These are phyloP conservation scores for Xylariaceae sp. DNA, from an alignment of 2,329 filamentous ascomycete genomes.

Conservation along the genomic window DNA sequence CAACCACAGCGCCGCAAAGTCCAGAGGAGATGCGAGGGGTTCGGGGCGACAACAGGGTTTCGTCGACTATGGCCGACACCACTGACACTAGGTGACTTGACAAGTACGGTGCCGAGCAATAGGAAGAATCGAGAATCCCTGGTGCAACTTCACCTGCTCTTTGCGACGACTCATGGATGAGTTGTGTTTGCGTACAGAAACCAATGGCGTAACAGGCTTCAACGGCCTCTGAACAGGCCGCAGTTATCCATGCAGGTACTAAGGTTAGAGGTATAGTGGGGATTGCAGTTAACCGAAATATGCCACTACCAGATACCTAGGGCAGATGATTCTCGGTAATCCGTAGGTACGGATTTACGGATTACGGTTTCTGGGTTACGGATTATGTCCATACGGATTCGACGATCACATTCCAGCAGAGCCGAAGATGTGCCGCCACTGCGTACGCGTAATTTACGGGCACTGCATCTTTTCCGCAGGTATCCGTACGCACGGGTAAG, in stretches of 20 bases:
- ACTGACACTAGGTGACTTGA: not conserved
- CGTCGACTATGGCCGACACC: not conserved
- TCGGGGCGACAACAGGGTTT: slow-evolving; percentile 3
- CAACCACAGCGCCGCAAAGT: slow-evolving; percentile 34
- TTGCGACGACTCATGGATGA: no score
- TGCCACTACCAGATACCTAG: not conserved
- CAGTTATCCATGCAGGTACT: no score
- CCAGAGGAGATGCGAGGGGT: slow-evolving; percentile 10
- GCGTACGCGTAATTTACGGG: no score
- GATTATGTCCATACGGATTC: not conserved
- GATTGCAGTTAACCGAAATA: not conserved
- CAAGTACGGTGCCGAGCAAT: slow-evolving; percentile 6
- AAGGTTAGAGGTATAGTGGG: no score
- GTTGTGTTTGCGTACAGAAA: no score
- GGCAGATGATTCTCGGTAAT: not conserved
- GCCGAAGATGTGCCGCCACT: not conserved
- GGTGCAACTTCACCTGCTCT: slow-evolving; percentile 1
- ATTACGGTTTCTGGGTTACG: not conserved
- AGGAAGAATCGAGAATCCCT: slow-evolving; percentile 5
- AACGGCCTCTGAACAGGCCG: no score
- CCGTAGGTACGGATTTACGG: not conserved
- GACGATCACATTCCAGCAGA: not conserved
- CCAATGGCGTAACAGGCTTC: no score
- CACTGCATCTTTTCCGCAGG: no score
- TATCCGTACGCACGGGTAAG: no score